phyloP scores from a whole-genome alignment of 306 rosid genomes.

The Quercus robur region DNA sequence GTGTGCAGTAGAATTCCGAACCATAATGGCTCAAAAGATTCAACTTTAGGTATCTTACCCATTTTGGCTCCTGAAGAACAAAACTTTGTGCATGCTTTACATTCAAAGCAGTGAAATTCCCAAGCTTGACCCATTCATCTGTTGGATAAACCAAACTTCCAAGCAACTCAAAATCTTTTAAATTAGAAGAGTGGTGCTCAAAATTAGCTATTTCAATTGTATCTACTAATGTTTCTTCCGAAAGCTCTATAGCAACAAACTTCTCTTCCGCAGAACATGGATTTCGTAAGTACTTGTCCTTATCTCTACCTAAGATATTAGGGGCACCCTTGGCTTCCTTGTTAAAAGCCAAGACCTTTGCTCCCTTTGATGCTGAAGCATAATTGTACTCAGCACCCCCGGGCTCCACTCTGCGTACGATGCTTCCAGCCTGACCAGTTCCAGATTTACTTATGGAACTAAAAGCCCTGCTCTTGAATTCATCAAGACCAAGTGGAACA shows the following conservation, averaged over 20 bases:
- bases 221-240: slow-evolving; percentile 93
- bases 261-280: slow-evolving; percentile 92
- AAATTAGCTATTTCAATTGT: slow-evolving; percentile 83
- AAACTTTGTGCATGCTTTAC: slow-evolving; percentile 73
- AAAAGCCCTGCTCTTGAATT: slow-evolving; percentile 81
- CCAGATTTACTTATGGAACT: slow-evolving; percentile 54
- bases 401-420: slow-evolving; percentile 82
- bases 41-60: slow-evolving; percentile 95
- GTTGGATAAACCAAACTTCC: slow-evolving; percentile 89
- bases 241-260: slow-evolving; percentile 78
- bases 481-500: slow-evolving; percentile 88
- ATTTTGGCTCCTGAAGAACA: slow-evolving; percentile 79
- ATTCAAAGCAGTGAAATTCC: slow-evolving; percentile 80
- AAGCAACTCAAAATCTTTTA: slow-evolving; percentile 72
- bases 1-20: slow-evolving; percentile 92
- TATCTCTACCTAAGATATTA: slow-evolving; percentile 72
- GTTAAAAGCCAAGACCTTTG: slow-evolving; percentile 90
- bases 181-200: slow-evolving; percentile 92
- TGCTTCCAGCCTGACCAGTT: slow-evolving; percentile 51
- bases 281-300: slow-evolving; percentile 91
- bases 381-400: slow-evolving; percentile 86
- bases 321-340: slow-evolving; percentile 99
- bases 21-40: slow-evolving; percentile 81
- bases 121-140: slow-evolving; percentile 75
- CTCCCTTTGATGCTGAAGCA: slow-evolving; percentile 97